Evolutionary conservation across 2,329 filamentous ascomycete species (phyloP).

Genomic region (Ascochyta clinopodiicola): DNA sequence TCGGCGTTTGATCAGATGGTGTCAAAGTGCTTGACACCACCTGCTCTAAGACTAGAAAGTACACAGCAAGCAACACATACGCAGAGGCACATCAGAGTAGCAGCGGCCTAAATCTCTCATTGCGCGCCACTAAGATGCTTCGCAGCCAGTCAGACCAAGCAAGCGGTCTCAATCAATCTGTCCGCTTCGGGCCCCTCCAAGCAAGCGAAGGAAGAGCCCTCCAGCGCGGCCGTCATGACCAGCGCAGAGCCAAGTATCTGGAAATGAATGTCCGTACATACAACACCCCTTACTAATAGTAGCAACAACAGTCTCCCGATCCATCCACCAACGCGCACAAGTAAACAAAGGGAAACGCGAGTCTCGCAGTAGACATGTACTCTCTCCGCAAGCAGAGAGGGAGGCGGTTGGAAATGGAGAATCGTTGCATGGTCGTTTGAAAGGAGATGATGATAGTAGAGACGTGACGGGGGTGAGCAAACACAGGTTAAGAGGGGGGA

Average conservation of each 20-base stretch:
- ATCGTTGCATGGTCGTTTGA: constrained; percentile 17
- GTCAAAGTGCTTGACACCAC: constrained; percentile 12
- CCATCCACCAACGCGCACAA: constrained; percentile 21
- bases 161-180: constrained; percentile 39
- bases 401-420: constrained; percentile 17
- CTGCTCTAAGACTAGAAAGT: neutral
- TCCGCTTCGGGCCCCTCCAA: constrained; percentile 30
- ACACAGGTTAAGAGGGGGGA: constrained; percentile 24
- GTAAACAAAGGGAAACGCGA: constrained; percentile 43
- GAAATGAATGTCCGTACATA: constrained; percentile 27
- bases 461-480: constrained; percentile 38
- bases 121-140: constrained; percentile 35
- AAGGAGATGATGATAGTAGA: constrained; percentile 17
- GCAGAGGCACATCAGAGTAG: constrained; percentile 21
- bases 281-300: constrained; percentile 5
- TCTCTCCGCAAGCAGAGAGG: constrained; percentile 39
- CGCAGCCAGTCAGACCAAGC: constrained; percentile 30
- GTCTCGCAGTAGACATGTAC: constrained; percentile 43
- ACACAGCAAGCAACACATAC: constrained; percentile 7
- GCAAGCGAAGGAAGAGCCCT: constrained; percentile 24
- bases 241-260: constrained; percentile 33
- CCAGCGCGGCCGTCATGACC: constrained; percentile 31
- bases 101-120: constrained; percentile 40
- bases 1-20: constrained; percentile 38
- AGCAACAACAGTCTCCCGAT: constrained; percentile 22